Evolutionary conservation across 805 yeast species (phyloP).

Genomic region (Tetrapisispora nanseiensis): DNA sequence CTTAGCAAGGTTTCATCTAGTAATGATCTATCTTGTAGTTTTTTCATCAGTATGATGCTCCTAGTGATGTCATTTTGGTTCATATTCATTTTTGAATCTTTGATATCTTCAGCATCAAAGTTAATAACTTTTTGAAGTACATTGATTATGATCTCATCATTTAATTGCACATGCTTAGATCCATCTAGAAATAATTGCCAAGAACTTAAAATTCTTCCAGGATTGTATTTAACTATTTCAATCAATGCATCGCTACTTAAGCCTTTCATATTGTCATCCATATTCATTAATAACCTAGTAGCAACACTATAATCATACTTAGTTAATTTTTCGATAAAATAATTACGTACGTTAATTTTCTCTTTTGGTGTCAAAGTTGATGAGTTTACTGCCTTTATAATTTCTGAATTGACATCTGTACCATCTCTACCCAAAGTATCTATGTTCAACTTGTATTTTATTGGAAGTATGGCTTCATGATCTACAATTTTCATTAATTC

Average conservation of each 20-base stretch:
- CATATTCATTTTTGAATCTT: slow-evolving; percentile 24
- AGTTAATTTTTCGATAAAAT: slow-evolving; percentile 23
- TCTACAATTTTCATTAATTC: background rate
- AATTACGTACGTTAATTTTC: slow-evolving; percentile 18
- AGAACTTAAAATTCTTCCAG: slow-evolving; percentile 44
- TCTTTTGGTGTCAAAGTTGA: slow-evolving; percentile 7
- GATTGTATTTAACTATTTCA: slow-evolving; percentile 35
- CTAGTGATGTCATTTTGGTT: slow-evolving; percentile 15
- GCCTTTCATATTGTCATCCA: slow-evolving; percentile 17
- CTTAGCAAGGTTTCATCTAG: slow-evolving; percentile 7
- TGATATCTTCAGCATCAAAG: slow-evolving; percentile 32
- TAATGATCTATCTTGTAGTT: slow-evolving; percentile 8
- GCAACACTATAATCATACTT: slow-evolving; percentile 27
- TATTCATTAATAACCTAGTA: slow-evolving; percentile 22
- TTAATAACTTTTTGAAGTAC: slow-evolving; percentile 30
- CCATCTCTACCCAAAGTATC: slow-evolving; percentile 10
- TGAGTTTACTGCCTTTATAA: slow-evolving; percentile 8
- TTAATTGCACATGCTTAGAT: slow-evolving; percentile 4
- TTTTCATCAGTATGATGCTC: slow-evolving; percentile 15
- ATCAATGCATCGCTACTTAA: slow-evolving; percentile 19
- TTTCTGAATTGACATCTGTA: slow-evolving; percentile 14
- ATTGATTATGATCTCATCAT: slow-evolving; percentile 20
- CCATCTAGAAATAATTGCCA: slow-evolving; percentile 37
- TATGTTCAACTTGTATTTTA: slow-evolving; percentile 7
- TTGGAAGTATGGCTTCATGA: slow-evolving; percentile 9